Conservation (phyloP, 2,329 filamentous ascomycete genomes). For the Alternaria panax region DNA sequence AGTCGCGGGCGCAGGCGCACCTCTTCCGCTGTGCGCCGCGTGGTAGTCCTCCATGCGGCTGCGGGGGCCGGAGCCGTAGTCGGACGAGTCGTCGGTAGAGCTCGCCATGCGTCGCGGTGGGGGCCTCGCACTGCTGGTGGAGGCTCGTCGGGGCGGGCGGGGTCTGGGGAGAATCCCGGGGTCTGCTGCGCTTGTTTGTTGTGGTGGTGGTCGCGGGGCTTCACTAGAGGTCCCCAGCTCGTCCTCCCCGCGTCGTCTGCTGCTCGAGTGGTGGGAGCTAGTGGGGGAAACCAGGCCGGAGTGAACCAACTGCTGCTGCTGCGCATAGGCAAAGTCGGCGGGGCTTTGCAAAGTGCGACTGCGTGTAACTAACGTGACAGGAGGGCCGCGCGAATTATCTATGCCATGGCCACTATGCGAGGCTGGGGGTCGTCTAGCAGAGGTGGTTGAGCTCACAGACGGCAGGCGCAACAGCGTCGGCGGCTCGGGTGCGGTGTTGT, state of each 20-base stretch:
- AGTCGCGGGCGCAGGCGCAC: slow-evolving; percentile 20
- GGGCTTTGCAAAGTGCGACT: slow-evolving; percentile 34
- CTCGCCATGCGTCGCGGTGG: slow-evolving; percentile 38
- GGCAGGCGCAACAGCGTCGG: slow-evolving; percentile 44
- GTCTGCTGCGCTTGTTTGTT: neutral
- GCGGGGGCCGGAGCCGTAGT: slow-evolving; percentile 40
- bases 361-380: slow-evolving; percentile 58
- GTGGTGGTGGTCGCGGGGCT: slow-evolving; percentile 24
- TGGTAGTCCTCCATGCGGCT: slow-evolving; percentile 33
- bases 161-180: neutral
- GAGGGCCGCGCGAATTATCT: slow-evolving; percentile 59
- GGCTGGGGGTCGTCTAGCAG: slow-evolving; percentile 54
- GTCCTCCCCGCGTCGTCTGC: slow-evolving; percentile 25
- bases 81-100: slow-evolving; percentile 41
- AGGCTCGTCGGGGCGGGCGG: slow-evolving; percentile 28
- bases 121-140: slow-evolving; percentile 27
- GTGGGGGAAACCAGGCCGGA: slow-evolving; percentile 34
- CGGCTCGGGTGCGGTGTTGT: slow-evolving; percentile 31
- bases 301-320: slow-evolving; percentile 35
- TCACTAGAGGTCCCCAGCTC: slow-evolving; percentile 17
- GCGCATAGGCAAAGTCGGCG: slow-evolving; percentile 37
- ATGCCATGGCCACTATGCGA: slow-evolving; percentile 60
- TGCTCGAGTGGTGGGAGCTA: slow-evolving; percentile 23
- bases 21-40: slow-evolving; percentile 26
- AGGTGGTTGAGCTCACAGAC: slow-evolving; percentile 29